Evolutionary conservation across 495 filamentous ascomycete species (phyloP).

Genomic region (Xylaria longipes): DNA sequence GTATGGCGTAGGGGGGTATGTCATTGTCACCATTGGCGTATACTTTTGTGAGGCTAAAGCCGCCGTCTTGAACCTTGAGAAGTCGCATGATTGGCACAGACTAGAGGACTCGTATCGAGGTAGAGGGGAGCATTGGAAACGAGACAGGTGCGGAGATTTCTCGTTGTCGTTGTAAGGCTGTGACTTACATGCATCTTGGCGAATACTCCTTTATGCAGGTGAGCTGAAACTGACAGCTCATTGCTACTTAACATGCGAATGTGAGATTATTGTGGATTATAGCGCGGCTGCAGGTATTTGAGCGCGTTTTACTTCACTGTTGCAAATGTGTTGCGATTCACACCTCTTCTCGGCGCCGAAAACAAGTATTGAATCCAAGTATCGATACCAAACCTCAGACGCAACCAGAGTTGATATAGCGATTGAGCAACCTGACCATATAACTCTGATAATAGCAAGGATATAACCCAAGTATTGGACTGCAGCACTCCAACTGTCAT

Average conservation of each 20-base stretch:
- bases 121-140: neutral
- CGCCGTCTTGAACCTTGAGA: neutral
- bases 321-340: neutral
- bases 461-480: neutral
- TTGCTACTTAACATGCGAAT: neutral
- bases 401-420: neutral
- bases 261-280: neutral
- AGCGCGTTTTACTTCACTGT: neutral
- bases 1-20: neutral
- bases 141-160: neutral
- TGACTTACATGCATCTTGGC: neutral
- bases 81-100: neutral
- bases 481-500: neutral
- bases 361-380: too few species aligned
- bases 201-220: neutral
- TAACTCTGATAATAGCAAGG: neutral
- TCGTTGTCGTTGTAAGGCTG: neutral
- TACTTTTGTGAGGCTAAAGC: neutral
- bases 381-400: too few species aligned
- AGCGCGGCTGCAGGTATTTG: neutral
- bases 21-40: neutral
- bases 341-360: neutral
- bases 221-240: neutral
- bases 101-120: neutral
- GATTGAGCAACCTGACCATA: neutral